These are phyloP conservation scores for Allium cepa DNA, from an alignment of 106 monocot genomes.

Conservation along the genomic window DNA sequence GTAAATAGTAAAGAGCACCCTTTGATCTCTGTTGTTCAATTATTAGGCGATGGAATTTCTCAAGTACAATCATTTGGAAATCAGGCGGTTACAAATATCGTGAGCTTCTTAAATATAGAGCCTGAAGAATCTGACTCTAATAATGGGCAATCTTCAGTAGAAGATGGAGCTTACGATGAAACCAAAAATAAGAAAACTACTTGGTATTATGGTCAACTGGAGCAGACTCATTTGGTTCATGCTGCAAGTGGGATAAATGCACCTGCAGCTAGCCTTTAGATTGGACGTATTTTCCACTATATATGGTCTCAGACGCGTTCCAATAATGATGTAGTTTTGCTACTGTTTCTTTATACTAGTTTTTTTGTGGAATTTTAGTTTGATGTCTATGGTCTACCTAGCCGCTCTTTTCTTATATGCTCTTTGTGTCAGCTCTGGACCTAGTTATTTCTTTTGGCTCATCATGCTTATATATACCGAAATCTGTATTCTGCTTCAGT, in stretches of 20 bases:
- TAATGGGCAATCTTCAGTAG: constrained; percentile 41
- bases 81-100: constrained; percentile 94
- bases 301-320: constrained; percentile 94
- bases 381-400: constrained; percentile 85
- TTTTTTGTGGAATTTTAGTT: constrained; percentile 92
- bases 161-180: constrained; percentile 52
- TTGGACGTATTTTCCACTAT: constrained; percentile 61
- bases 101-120: constrained; percentile 88
- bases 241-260: constrained; percentile 24
- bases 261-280: constrained; percentile 62
- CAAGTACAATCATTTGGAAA: constrained; percentile 95
- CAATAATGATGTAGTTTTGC: constrained; percentile 94
- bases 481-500: constrained; percentile 78
- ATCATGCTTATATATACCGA: constrained; percentile 92
- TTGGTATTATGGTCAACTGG: constrained; percentile 13
- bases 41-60: constrained; percentile 94
- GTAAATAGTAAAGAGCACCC: constrained; percentile 59
- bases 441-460: constrained; percentile 86
- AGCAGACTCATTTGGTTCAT: constrained; percentile 35
- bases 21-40: constrained; percentile 78
- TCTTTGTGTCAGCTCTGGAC: constrained; percentile 90
- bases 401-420: constrained; percentile 96
- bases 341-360: constrained; percentile 85
- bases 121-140: constrained; percentile 58
- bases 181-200: constrained; percentile 33